Evolutionary conservation across 2,329 filamentous ascomycete species (phyloP), one percentile per base, ranked within the genome.

Genomic region (Rhytidhysteron rufulum): DNA sequence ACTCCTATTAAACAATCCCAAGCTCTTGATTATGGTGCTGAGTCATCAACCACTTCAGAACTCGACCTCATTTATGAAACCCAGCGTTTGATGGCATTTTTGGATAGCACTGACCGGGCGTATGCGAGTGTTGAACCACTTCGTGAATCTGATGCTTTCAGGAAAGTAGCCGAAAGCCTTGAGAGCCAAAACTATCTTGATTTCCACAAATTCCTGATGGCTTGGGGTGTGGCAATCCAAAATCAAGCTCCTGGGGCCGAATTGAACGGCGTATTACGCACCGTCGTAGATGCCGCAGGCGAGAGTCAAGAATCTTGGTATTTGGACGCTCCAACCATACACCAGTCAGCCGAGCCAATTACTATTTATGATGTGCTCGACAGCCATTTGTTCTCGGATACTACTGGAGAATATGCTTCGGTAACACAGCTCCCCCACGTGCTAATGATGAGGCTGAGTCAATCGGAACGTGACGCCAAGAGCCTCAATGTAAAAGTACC

Each of bases 21-120:
- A 34, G 72, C 77, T 17, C 68, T 80, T n/a, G 69, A 73, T 37
- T 53, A 69, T 41, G 52, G 51, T 25, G 44, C 54, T 4, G 50
- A 62, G 5, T 45, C 52, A 21, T 57, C 57, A 5, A 50, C 51
- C n/a, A 53, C 60, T 39, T 35, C 51, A 11, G 50, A 51, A 3
- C 37, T 61, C n/a, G 67, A 71, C 2, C 61, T 81, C 15, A 58
- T 82, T 8, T 63, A 74, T 34, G 80, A 83, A 58, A 66, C 72
- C 25, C 80, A 84, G 55, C 71, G 80, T 10, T 52, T 83, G 34
- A 78, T 82, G 68, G 78, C 79, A 4, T 80, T 83, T 40, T 58
- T 83, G 34, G 77, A 81, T 50, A 62, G 58, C 4, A 79, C 79
- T 4, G 63, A 74, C 31, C 72, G 80, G 41, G 72, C 77, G 2